Percentiles rank a stretch among this genome's conserved stretches.
Evolutionary conservation across 495 filamentous ascomycete genomes (phyloP).

Genomic region (Talaromyces wortmannii): DNA sequence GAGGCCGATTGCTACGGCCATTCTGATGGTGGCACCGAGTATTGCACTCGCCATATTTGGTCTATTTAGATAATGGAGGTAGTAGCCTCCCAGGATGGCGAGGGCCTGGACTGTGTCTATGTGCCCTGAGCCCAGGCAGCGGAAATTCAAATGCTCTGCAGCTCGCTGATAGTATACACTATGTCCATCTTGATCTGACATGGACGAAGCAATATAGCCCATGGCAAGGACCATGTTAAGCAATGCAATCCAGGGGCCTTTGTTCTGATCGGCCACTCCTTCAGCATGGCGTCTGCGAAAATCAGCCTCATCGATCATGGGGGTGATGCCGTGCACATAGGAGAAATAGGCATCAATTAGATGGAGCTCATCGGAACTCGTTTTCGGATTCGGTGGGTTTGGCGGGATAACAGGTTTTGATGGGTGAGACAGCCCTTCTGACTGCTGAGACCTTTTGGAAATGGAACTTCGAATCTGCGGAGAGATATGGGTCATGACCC

Average conservation of each 20-base stretch:
- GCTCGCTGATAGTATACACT: constrained; percentile 51
- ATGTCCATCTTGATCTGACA: neutral
- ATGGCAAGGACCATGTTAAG: constrained; percentile 71
- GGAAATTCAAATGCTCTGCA: constrained; percentile 55
- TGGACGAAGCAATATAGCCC: constrained; percentile 48
- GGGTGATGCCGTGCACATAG: constrained; percentile 58
- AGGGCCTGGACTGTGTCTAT: constrained; percentile 61
- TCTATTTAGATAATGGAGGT: constrained; percentile 64
- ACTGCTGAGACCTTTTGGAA: neutral
- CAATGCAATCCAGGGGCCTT: constrained; percentile 59
- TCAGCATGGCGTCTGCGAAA: constrained; percentile 47
- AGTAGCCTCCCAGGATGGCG: constrained; percentile 59
- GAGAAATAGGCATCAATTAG: constrained; percentile 67
- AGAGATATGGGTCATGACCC: constrained; percentile 6
- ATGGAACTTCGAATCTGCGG: neutral
- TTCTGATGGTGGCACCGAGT: constrained; percentile 52
- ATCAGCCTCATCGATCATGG: constrained; percentile 61
- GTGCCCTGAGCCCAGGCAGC: constrained; percentile 58
- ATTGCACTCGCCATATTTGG: constrained; percentile 53
- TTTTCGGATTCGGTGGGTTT: neutral
- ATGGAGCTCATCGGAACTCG: constrained; percentile 3
- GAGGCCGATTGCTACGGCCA: constrained; percentile 58
- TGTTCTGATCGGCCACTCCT: constrained; percentile 34
- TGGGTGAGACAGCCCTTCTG: constrained; percentile 5
- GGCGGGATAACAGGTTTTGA: neutral